Evolutionary conservation across 495 filamentous ascomycete genomes (phyloP), one percentile per base, ranked within the genome.

Genomic region (Hypoxylon lienhwacheense): DNA sequence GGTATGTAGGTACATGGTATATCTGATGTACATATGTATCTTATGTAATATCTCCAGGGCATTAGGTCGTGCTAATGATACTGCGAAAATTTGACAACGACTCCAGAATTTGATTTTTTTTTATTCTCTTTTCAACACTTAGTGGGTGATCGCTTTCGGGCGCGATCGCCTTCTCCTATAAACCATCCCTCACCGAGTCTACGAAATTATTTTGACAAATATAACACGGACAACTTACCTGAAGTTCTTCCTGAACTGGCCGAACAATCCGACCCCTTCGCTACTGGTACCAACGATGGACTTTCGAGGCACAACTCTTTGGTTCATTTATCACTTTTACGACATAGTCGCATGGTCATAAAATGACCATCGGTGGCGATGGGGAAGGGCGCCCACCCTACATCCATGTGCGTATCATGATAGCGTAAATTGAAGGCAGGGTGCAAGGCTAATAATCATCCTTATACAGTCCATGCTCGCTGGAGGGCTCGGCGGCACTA

Each of bases 401-500:
- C 46, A 58, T 76, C 47, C 69, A 77, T 52, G 76, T 77, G 49
- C 41, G 72, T 71, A 29, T 26, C 24, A 20, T 26, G 5, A 36
- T 47, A 39, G 26, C 41, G 41, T 33, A 11, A 7, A 17, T 34
- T n/a, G 5, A 17, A 12, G 5, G 4, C 8, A 11, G 40, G 24
- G 5, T 17, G 7, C n/a, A 2, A 35, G 40, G 64, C 63, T 39
- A 60, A 60, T 45, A 2, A 3, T 37, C 20, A 55, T 41, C 11
- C 40, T 20, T 32, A 37, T 32, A 28, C 64, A 98, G 90, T 87
- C 85, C 64, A 97, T 97, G 92, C 75, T 97, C 52, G 93, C 95
- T 8, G 93, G 93, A 49, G 93, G 91, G 44, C 67, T 89, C 17
- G 93, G 93, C 56, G 93, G 93, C 19, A 90, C 87, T 21, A 91